These are phyloP conservation scores for Mucor piriformis DNA, from an alignment of 371 early-diverging fungal species.

Conservation along the genomic window DNA sequence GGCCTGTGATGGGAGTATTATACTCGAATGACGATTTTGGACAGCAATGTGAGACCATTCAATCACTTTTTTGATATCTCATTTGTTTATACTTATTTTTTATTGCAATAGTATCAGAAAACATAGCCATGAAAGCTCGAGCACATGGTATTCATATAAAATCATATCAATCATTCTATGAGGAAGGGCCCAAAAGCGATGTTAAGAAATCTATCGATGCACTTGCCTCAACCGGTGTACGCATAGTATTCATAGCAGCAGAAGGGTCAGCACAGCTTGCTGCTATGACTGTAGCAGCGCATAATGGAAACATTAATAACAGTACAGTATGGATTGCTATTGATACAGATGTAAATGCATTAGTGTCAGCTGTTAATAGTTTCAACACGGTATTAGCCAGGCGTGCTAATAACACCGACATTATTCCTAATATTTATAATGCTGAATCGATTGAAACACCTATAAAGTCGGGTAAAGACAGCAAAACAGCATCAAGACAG, in stretches of 20 bases:
- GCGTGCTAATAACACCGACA: slow-evolving; percentile 18
- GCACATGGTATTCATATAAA: slow-evolving; percentile 43
- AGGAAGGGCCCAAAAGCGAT: slow-evolving; percentile 48
- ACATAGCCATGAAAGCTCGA: slow-evolving; percentile 45
- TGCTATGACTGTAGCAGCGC: slow-evolving; percentile 41
- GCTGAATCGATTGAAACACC: background rate
- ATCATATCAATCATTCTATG: slow-evolving; percentile 51
- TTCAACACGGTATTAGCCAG: slow-evolving; percentile 33
- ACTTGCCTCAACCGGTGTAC: slow-evolving; percentile 45
- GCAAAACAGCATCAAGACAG: slow-evolving; percentile 9
- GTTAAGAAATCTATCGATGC: slow-evolving; percentile 43
- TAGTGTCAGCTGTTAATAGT: slow-evolving; percentile 19
- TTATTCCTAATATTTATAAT: slow-evolving; percentile 13
- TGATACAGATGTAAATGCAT: slow-evolving; percentile 18
- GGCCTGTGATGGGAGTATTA: slow-evolving; percentile 55
- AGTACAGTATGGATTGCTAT: slow-evolving; percentile 46
- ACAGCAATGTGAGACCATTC: slow-evolving; percentile 44
- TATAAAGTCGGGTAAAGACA: background rate
- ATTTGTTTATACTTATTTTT: background rate
- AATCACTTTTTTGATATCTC: background rate
- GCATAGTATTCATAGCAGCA: slow-evolving; percentile 55
- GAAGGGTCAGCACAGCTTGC: slow-evolving; percentile 45
- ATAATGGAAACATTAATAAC: slow-evolving; percentile 45
- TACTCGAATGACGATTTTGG: slow-evolving; percentile 59
- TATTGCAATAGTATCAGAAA: slow-evolving; percentile 50